Conservation (phyloP, 768 basidiomycete genomes). For the Hygrocybe coccinea region DNA sequence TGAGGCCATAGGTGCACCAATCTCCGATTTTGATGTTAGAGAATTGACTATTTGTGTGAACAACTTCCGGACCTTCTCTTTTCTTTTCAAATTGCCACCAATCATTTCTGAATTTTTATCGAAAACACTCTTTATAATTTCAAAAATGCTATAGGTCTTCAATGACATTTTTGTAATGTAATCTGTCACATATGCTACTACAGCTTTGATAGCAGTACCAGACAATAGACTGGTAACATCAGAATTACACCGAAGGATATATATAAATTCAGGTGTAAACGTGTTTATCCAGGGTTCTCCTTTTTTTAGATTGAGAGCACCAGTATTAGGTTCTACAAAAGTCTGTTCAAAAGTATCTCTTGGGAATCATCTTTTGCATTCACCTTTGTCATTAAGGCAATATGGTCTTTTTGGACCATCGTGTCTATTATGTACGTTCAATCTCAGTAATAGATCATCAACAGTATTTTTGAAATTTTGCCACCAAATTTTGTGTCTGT, state of each 20-base stretch:
- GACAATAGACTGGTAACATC: constrained; percentile 32
- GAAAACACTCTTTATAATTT: constrained; percentile 22
- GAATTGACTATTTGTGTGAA: constrained; percentile 28
- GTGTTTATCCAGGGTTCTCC: constrained; percentile 32
- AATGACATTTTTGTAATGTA: constrained; percentile 34
- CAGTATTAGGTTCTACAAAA: constrained; percentile 23
- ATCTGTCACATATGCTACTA: constrained; percentile 33
- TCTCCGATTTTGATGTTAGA: constrained; percentile 26
- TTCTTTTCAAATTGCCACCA: neutral
- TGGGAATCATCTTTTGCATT: constrained; percentile 34
- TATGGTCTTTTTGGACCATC: constrained; percentile 14
- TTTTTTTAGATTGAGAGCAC: constrained; percentile 28
- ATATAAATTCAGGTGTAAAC: constrained; percentile 24
- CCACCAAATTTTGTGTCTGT: constrained; percentile 17
- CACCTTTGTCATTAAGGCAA: constrained; percentile 22
- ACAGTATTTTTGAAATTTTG: constrained; percentile 13
- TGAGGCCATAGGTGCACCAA: constrained; percentile 27
- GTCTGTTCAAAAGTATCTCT: constrained; percentile 17
- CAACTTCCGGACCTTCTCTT: constrained; percentile 18
- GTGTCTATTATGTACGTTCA: constrained; percentile 29
- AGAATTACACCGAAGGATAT: constrained; percentile 33
- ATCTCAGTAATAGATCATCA: constrained; percentile 25
- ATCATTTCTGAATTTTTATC: constrained; percentile 20
- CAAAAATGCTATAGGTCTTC: constrained; percentile 34
- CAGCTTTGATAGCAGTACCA: constrained; percentile 33